Evolutionary conservation across 495 filamentous ascomycete genomes (phyloP).

Genomic region (Neurospora sp.): DNA sequence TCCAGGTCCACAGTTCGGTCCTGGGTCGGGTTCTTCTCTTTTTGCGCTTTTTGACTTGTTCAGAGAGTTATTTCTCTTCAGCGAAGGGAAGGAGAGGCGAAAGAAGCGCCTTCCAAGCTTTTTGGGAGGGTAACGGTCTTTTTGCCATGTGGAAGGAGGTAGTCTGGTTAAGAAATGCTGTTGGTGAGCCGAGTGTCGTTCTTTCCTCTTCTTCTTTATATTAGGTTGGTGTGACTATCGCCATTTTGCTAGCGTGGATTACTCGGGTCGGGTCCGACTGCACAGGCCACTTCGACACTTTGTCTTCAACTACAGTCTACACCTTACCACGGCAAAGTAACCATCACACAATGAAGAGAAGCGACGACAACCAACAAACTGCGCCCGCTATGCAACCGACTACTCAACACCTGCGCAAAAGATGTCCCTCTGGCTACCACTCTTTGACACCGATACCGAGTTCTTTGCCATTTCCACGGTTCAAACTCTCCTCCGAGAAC

Average conservation of each 20-base stretch:
- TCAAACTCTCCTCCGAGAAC: neutral
- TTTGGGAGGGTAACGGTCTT: neutral
- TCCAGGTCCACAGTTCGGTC: neutral
- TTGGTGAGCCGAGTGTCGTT: neutral
- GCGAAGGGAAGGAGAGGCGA: neutral
- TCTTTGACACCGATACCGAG: neutral
- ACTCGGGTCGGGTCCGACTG: neutral
- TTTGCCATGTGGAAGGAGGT: neutral
- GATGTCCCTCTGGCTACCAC: neutral
- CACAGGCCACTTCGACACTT: neutral
- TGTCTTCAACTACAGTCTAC: neutral
- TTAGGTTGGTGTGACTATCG: neutral
- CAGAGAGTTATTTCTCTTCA: no score
- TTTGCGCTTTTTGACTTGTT: neutral
- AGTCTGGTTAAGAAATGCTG: neutral
- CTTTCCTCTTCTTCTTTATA: neutral
- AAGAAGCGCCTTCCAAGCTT: neutral
- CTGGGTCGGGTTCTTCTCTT: neutral
- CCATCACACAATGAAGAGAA: neutral
- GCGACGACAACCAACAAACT: neutral
- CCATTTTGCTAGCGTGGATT: no score
- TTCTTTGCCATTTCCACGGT: neutral
- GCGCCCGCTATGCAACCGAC: neutral
- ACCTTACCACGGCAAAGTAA: neutral
- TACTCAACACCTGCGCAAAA: neutral